These are phyloP conservation scores for Auriscalpium vulgare DNA, from an alignment of 768 basidiomycete species.

Conservation along the genomic window DNA sequence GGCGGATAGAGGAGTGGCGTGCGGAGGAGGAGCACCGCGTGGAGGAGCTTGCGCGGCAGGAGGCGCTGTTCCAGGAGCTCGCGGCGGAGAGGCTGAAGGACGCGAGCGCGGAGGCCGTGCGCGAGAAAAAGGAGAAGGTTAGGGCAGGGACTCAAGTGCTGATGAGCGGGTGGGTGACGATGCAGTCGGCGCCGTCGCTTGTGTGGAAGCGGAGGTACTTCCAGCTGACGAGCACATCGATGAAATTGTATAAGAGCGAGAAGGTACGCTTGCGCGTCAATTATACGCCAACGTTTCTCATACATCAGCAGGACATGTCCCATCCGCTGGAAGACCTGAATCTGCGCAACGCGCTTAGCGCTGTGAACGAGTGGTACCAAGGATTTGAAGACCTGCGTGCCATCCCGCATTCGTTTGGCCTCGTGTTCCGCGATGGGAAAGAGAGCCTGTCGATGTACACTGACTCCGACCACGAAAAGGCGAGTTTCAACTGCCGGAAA, in stretches of 20 bases:
- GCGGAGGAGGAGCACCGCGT: constrained; percentile 1
- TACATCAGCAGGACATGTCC: neutral
- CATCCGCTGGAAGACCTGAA: constrained; percentile 5
- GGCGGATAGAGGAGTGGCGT: constrained; percentile 5
- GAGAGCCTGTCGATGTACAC: constrained; percentile 8
- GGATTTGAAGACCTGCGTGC: constrained; percentile 13
- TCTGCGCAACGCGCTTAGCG: neutral
- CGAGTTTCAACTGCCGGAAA: neutral
- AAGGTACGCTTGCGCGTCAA: constrained; percentile 1
- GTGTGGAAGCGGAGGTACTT: constrained; percentile 14
- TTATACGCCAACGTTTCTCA: neutral
- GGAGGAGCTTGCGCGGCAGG: constrained; percentile 1
- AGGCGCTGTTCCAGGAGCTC: neutral
- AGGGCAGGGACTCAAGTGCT: neutral
- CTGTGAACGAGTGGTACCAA: constrained; percentile 11
- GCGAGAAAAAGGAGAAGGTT: neutral
- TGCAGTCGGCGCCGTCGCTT: constrained; percentile 7
- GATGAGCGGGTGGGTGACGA: constrained; percentile 12
- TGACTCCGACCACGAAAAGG: constrained; percentile 9
- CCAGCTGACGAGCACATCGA: constrained; percentile 4
- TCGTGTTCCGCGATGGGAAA: constrained; percentile 4
- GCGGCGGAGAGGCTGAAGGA: too few species aligned
- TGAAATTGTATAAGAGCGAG: constrained; percentile 6
- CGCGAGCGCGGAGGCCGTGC: too few species aligned
- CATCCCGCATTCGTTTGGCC: constrained; percentile 11